Conservation (phyloP, 2,329 filamentous ascomycete genomes). For the Ploettnerulaceae sp. region DNA sequence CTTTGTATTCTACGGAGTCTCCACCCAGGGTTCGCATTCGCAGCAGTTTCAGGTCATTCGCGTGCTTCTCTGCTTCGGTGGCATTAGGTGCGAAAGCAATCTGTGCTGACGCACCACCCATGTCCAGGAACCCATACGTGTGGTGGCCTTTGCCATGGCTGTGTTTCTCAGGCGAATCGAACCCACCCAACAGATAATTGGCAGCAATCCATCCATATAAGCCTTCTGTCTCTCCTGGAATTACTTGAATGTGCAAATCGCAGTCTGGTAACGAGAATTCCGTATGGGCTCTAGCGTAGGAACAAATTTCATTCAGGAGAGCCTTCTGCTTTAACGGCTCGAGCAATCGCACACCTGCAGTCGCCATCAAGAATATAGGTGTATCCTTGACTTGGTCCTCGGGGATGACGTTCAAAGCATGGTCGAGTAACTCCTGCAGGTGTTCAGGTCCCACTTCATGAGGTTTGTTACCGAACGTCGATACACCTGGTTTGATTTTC, state of each 20-base stretch:
- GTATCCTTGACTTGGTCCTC: conserved; percentile 72
- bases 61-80: conserved; percentile 85
- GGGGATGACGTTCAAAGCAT: conserved; percentile 76
- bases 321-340: conserved; percentile 66
- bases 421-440: conserved; percentile 71
- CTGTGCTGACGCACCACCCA: conserved; percentile 96
- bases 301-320: conserved; percentile 74
- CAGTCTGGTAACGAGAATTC: conserved; percentile 88
- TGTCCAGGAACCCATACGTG: conserved; percentile 96
- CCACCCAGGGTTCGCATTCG: conserved; percentile 82
- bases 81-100: conserved; percentile 95
- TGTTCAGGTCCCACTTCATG: conserved; percentile 76
- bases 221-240: conserved; percentile 91
- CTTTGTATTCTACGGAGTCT: conserved; percentile 69
- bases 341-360: conserved; percentile 88
- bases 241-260: conserved; percentile 83
- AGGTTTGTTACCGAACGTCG: conserved; percentile 77
- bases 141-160: conserved; percentile 82
- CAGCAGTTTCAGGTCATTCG: conserved; percentile 80
- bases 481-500: conserved; percentile 91
- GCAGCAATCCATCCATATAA: conserved; percentile 96
- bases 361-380: conserved; percentile 91
- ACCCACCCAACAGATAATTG: conserved; percentile 90
- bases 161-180: conserved; percentile 71
- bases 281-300: conserved; percentile 72